Evolutionary conservation across 257 asterid species (phyloP).

Genomic region (Nicotiana undulata): DNA sequence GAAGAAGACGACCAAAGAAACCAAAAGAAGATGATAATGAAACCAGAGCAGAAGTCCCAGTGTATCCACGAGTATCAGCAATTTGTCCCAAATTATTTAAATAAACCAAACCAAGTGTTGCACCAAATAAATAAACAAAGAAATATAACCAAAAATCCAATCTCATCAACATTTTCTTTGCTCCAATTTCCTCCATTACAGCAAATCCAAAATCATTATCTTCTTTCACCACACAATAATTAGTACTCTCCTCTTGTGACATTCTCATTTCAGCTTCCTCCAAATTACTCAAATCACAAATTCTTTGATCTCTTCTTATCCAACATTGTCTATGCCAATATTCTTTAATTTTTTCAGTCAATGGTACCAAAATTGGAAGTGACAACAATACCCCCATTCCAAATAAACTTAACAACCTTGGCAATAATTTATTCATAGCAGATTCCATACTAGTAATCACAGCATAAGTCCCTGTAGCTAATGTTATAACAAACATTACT

Average conservation of each 20-base stretch:
- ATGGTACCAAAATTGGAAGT: constrained; percentile 39
- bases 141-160: constrained; percentile 65
- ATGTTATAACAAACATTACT: constrained; percentile 43
- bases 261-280: constrained; percentile 1
- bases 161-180: constrained; percentile 38
- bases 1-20: constrained; percentile 76
- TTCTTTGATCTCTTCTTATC: constrained; percentile 28
- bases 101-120: constrained; percentile 64
- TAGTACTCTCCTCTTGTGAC: neutral
- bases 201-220: neutral
- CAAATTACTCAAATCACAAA: constrained; percentile 2
- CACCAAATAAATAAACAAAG: constrained; percentile 57
- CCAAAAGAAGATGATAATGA: constrained; percentile 58
- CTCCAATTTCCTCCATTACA: constrained; percentile 39
- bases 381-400: constrained; percentile 32
- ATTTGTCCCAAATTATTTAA: constrained; percentile 70
- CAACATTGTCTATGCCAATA: constrained; percentile 33
- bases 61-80: constrained; percentile 59
- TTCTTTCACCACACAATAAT: neutral
- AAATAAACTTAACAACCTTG: constrained; percentile 5
- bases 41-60: constrained; percentile 41
- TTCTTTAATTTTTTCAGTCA: constrained; percentile 38
- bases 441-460: constrained; percentile 42
- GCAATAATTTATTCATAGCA: constrained; percentile 4
- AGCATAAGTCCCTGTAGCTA: constrained; percentile 43